A percentile compares a stretch with the other conserved stretches of the same genome.
phyloP scores from a whole-genome alignment of 2,329 filamentous ascomycete species.

The Aspergillus spinulosporus region DNA sequence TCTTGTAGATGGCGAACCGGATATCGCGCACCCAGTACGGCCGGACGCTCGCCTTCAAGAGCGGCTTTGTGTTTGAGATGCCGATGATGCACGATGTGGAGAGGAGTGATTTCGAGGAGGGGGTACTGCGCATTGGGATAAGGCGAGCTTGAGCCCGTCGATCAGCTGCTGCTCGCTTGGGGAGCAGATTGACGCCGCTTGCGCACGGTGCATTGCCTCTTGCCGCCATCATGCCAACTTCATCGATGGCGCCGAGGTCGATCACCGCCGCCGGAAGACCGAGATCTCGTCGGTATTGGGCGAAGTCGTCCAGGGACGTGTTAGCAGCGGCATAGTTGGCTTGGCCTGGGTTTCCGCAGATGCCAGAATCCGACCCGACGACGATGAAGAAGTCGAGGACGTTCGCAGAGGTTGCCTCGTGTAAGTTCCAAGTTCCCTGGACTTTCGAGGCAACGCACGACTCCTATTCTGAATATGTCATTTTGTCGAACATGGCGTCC shows the following conservation, averaged over 20 bases:
- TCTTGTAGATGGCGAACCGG: constrained; percentile 13
- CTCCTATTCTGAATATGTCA: constrained; percentile 14
- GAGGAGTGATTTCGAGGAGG: not conserved
- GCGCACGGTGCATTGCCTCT: not conserved
- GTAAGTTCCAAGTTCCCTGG: constrained; percentile 20
- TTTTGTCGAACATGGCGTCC: constrained; percentile 11
- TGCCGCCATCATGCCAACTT: constrained; percentile 19
- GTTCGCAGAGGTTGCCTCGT: not conserved
- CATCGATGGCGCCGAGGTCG: constrained; percentile 27
- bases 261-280: constrained; percentile 16
- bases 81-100: constrained; percentile 5
- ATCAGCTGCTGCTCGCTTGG: constrained; percentile 4
- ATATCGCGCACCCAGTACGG: constrained; percentile 13
- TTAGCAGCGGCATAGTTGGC: constrained; percentile 28
- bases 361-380: constrained; percentile 22
- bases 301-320: constrained; percentile 24
- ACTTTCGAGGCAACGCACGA: constrained; percentile 13
- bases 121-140: not conserved
- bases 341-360: constrained; percentile 41
- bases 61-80: constrained; percentile 13
- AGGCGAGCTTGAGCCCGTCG: not conserved
- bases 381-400: constrained; percentile 17
- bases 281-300: constrained; percentile 23
- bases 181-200: not conserved
- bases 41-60: constrained; percentile 6